Evolutionary conservation across 441 rosid genomes (phyloP), one percentile per base, ranked within the genome.

Genomic region (Gossypium gossypioides): DNA sequence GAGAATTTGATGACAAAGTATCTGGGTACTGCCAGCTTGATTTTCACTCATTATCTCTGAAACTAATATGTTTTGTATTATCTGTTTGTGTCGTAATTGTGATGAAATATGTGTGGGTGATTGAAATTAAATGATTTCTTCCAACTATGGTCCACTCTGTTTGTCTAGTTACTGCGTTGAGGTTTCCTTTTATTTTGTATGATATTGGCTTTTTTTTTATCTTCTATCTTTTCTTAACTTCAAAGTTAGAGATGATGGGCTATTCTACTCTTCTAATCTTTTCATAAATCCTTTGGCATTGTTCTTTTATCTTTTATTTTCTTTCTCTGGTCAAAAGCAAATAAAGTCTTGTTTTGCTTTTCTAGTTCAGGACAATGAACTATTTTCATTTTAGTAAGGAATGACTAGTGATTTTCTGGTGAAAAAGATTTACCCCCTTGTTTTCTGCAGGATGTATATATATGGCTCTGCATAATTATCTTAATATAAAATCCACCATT

Each of bases 11-110:
- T 22, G 86, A 83, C 75, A 86, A 81, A 78, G 66, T 73, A 76
- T 85, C 89, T 66, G 86, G 98, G 99, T 96, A 87, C 72, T 74
- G 29, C 37, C 46, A 64, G 54, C 24, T 42, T 56, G 73, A 32
- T 77, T 68, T 71, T 72, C 52, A 7, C 19, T 64, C 68, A 55
- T 76, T 78, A 15, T 67, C 40, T 75, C 66, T 72, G 19, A 50
- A 70, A 46, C 57, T 51, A 27, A 64, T 74, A n/a, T 40, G 32
- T 46, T 10, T 48, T 7, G 12, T 50, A 18, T 63, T 66, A 46
- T 52, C 46, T 25, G 6, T 60, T 66, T 67, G 61, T 68, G 66
- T n/a, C 55, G 34, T 65, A 7, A 29, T 19, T 54, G 57, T 59
- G 10, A 25, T 66, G 52, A 7, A 69, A 48, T 67, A 68, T 37